These are phyloP conservation scores for Pluteus cervinus DNA, from an alignment of 768 basidiomycete genomes.

Conservation along the genomic window DNA sequence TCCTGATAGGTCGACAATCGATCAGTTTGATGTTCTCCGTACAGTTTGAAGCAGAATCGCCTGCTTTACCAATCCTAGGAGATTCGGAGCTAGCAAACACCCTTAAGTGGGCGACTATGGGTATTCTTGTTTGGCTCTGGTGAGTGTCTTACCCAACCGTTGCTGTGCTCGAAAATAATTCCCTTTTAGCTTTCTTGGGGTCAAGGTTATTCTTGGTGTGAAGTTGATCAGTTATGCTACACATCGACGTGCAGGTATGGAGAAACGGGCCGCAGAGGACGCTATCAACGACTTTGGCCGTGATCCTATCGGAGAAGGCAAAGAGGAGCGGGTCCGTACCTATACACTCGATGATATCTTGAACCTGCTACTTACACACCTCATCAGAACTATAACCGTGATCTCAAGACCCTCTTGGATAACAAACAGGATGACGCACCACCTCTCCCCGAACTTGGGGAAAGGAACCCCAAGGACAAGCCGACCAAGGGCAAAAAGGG, in stretches of 20 bases:
- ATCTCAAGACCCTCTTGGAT: constrained; percentile 68
- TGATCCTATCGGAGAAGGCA: constrained; percentile 87
- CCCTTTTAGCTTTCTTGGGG: constrained; percentile 59
- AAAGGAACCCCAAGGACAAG: constrained; percentile 33
- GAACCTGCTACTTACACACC: neutral
- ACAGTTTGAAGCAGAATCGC: too few species aligned
- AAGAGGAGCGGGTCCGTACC: constrained; percentile 67
- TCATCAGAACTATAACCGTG: constrained; percentile 70
- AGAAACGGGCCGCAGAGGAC: constrained; percentile 68
- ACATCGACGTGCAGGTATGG: constrained; percentile 68
- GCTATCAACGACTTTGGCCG: constrained; percentile 82
- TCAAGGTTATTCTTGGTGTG: constrained; percentile 92
- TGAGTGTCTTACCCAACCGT: constrained; percentile 30
- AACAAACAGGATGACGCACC: constrained; percentile 64
- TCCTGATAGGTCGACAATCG: constrained; percentile 73
- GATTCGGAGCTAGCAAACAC: constrained; percentile 46
- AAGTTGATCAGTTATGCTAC: constrained; percentile 83
- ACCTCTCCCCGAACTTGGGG: constrained; percentile 67
- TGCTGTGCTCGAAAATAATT: neutral
- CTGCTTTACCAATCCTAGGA: too few species aligned
- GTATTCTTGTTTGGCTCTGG: constrained; percentile 80
- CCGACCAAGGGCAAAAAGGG: constrained; percentile 39
- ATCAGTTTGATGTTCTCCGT: constrained; percentile 52
- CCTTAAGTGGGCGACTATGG: constrained; percentile 61
- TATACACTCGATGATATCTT: neutral